Base-by-base conservation (phyloP, 176 grass and related monocot species). In the Avena atlantica region DNA sequence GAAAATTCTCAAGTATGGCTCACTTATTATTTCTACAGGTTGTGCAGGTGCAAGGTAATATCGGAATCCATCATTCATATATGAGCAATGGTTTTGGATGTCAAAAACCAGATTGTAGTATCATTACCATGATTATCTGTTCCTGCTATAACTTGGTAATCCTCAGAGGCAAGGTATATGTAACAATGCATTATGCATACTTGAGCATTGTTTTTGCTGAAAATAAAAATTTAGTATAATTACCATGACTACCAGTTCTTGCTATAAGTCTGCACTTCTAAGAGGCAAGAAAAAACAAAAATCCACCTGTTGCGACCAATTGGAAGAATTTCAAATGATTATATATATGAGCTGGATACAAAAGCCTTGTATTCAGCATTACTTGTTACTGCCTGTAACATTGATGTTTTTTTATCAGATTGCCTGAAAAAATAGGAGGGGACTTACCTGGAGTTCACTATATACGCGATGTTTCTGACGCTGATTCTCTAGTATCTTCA, bases 1-100 rank as follows among this genome's bases (percentile, higher is more conserved):
- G 74, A 98, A 95, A 91, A 88, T 87, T 86, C 81, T 98, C 13
- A 98, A 98, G 84, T 95, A 94, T 66, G 96, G 96, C 36, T 94
- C 96, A 79, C 93, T 95, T 84, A 94, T 98, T 87, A 88, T 98
- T 91, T 94, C 96, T 57, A 98, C 93, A 42, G 96, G 93, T 34
- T 95, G 88, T 79, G 77, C 88, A 74, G 55, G 90, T 82, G 76
- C 85, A 77, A 98, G 96, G 96, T 98, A 94, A 25, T 71, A 49
- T 53, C 37, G 4, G 29, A 29, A 25, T 67, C 9, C 16, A 61
- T 90, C 78, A 20, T 83, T 20, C 16, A 87, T 19, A 23, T 64
- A 6, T 47, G 31, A 76, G 50, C 15, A 76, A 58, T 63, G 48
- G 20, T 40, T 6, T 68, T 69, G 78, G 75, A 68, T 31, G 48